phyloP scores from a whole-genome alignment of 495 filamentous ascomycete genomes.

The Aspergillus affinis region DNA sequence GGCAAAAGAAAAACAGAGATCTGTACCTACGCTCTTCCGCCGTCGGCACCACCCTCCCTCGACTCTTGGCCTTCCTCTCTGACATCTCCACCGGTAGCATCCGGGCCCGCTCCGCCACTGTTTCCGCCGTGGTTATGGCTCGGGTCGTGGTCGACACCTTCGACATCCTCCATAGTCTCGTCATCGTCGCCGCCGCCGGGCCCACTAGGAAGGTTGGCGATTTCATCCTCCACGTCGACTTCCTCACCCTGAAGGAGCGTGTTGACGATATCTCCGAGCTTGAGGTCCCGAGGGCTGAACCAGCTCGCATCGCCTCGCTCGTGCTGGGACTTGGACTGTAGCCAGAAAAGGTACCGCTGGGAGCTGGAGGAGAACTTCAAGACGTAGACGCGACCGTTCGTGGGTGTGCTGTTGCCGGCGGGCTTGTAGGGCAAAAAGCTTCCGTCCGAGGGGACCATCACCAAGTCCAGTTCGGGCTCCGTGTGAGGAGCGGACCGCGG shows the following conservation, averaged over 20 bases:
- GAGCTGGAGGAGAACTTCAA: slow-evolving; percentile 95
- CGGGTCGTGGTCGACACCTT: slow-evolving; percentile 58
- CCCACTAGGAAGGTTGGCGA: slow-evolving; percentile 58
- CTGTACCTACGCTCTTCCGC: slow-evolving; percentile 97
- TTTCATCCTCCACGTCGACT: slow-evolving; percentile 77
- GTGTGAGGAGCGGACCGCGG: slow-evolving; percentile 59
- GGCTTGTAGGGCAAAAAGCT: slow-evolving; percentile 77
- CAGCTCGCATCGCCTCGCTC: slow-evolving; percentile 67
- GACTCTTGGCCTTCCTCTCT: slow-evolving; percentile 85
- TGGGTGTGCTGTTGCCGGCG: slow-evolving; percentile 57
- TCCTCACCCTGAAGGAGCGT: slow-evolving; percentile 82
- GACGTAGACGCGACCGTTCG: slow-evolving; percentile 87
- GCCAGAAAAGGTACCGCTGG: slow-evolving; percentile 89
- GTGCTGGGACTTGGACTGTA: slow-evolving; percentile 85
- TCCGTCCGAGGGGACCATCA: slow-evolving; percentile 89
- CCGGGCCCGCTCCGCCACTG: slow-evolving; percentile 77
- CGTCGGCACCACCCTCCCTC: slow-evolving; percentile 90
- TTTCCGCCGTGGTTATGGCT: slow-evolving; percentile 57
- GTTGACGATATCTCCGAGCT: slow-evolving; percentile 83
- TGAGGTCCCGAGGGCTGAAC: slow-evolving; percentile 78
- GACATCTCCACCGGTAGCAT: slow-evolving; percentile 84
- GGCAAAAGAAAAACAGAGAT: slow-evolving; percentile 35
- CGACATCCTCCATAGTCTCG: slow-evolving; percentile 82
- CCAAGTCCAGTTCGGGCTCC: slow-evolving; percentile 75
- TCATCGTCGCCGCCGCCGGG: slow-evolving; percentile 61